These are phyloP conservation scores for Chlorella vulgaris DNA, from an alignment of 139 green algal genomes.

Conservation along the genomic window DNA sequence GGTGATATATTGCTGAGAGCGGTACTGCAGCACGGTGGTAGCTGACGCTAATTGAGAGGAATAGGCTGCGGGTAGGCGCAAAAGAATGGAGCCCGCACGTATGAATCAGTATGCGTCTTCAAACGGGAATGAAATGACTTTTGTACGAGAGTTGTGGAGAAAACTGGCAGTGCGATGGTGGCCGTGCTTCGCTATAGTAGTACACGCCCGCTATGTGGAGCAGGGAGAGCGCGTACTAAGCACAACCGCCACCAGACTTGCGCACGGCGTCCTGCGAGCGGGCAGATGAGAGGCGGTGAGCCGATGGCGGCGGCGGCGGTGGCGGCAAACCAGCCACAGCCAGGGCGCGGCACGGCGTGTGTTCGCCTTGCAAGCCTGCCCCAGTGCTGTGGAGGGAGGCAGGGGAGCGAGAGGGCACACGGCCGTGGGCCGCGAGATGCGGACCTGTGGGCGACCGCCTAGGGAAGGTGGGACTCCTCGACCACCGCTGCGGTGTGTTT, in stretches of 20 bases:
- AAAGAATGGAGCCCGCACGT: too few species aligned
- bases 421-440: not conserved
- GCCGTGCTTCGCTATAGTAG: not conserved
- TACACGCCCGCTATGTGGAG: not conserved
- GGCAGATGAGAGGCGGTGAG: not conserved
- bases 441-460: conserved; percentile 32
- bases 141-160: not conserved
- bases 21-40: not conserved
- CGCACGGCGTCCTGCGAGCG: conserved; percentile 21
- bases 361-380: not conserved
- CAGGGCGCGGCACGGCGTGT: not conserved
- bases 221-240: not conserved
- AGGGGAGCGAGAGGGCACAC: not conserved
- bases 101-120: too few species aligned
- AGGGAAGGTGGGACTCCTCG: conserved; percentile 26
- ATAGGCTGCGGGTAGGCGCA: not conserved
- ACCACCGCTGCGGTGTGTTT: conserved; percentile 35
- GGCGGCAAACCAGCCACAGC: not conserved
- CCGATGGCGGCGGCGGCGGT: too few species aligned
- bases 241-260: conserved; percentile 24
- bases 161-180: not conserved
- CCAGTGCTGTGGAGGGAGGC: not conserved
- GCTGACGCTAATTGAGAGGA: too few species aligned
- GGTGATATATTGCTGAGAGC: not conserved
- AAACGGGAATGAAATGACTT: too few species aligned